Conservation (phyloP, 345 rosid species). For the Psidium friedrichsthalianum region DNA sequence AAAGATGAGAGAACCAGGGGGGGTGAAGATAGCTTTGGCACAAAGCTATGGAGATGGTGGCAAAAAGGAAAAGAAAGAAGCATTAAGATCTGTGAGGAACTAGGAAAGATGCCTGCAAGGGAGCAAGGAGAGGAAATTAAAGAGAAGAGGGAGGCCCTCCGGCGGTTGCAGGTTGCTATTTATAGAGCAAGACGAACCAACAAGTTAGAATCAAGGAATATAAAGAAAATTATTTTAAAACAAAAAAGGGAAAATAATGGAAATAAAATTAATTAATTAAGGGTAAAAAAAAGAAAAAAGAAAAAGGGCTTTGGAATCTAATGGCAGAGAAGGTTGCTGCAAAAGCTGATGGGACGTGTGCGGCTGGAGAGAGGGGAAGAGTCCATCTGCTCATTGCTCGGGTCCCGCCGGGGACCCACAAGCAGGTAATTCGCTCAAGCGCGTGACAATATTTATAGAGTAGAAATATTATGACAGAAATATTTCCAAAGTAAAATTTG, state of each 20-base stretch:
- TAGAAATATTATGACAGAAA: no score
- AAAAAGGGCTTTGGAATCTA: constrained; percentile 12
- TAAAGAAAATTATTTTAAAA: constrained; percentile 4
- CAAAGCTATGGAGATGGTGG: background rate
- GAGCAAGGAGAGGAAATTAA: background rate
- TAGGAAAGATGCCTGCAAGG: background rate
- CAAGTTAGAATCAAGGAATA: background rate
- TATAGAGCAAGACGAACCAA: constrained; percentile 28
- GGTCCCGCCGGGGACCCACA: constrained; percentile 31
- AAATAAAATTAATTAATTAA: background rate
- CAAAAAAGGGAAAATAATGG: background rate
- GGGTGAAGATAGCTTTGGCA: background rate
- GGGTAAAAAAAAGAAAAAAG: no score
- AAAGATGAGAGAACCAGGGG: background rate
- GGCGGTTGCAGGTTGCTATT: constrained; percentile 7
- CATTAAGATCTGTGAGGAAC: background rate
- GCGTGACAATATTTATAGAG: no score
- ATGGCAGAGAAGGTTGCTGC: background rate
- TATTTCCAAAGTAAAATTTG: no score
- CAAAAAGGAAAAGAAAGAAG: background rate
- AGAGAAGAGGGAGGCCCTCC: constrained; percentile 3
- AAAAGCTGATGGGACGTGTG: constrained; percentile 26
- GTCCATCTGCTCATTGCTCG: background rate
- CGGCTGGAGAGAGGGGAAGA: constrained; percentile 3
- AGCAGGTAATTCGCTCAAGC: no score